Base-by-base conservation (phyloP, 2,329 filamentous ascomycete genomes). In the Aspergillus calidoustus region DNA sequence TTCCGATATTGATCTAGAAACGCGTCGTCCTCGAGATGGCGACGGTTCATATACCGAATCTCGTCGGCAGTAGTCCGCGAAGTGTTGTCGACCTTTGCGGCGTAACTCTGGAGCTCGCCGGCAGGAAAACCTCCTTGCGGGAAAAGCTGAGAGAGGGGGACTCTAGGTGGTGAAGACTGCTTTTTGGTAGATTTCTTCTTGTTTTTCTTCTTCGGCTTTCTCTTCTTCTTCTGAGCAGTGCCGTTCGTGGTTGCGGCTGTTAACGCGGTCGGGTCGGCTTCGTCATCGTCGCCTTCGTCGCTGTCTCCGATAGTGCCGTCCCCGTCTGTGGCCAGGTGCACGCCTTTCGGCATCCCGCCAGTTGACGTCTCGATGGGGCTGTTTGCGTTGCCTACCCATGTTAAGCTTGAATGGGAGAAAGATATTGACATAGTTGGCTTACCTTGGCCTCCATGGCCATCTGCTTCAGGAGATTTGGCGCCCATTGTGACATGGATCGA, bases 1-100 rank as follows among this genome's bases (percentile, higher is more conserved):
- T 86, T 79, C 52, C 84, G 82, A 70, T 86, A 87, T 60, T 86
- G 78, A 25, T 73, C 75, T 23, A 86, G 75, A 66, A 84, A 85
- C 13, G 75, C 77, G 23, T 79, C 74, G 62, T 84, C 81, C 68
- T 80, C 75, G 57, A 78, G 74, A 57, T 79, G 74, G 15, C 73
- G 44, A n/a, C 72, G 72, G 13, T 72, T 67, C 22, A 79, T 63
- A 61, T 82, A 76, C 34, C 81, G 77, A 54, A 76, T 68, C 72
- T 85, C 83, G 64, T 82, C 81, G 61, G 70, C 76, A 2, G 81
- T 82, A 4, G 78, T 83, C 30, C 81, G 80, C 52, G 73, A 74
- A 5, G 74, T 76, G 61, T 82, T 83, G 11, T 82, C 79, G 59
- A 78, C 73, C 50, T 72, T 65, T 23, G 53, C 31, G 53, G 55